These are phyloP conservation scores for Leccinum angustisporum DNA, from an alignment of 1,284 basidiomycete species.

Conservation along the genomic window DNA sequence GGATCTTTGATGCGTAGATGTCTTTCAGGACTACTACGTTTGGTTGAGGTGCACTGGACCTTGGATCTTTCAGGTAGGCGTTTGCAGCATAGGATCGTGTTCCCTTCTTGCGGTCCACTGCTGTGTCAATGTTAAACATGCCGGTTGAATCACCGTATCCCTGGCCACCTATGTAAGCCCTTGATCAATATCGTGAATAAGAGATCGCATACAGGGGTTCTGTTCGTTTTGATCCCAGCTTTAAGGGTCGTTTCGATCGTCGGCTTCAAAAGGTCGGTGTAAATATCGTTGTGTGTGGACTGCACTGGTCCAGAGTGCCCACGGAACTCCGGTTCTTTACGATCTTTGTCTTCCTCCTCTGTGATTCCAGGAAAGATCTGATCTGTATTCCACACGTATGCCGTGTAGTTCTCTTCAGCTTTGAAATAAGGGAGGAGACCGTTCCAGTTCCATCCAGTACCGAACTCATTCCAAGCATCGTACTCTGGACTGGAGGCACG, in stretches of 20 bases:
- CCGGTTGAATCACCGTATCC: conserved; percentile 22
- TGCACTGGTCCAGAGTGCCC: conserved; percentile 13
- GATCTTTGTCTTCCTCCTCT: conserved; percentile 10
- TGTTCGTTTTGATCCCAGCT: conserved; percentile 18
- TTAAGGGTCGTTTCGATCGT: conserved; percentile 15
- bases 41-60: conserved; percentile 11
- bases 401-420: conserved; percentile 13
- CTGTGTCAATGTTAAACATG: conserved; percentile 23
- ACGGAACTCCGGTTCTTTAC: conserved; percentile 14
- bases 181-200: background rate
- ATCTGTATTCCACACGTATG: conserved; percentile 15
- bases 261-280: conserved; percentile 19
- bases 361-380: conserved; percentile 23
- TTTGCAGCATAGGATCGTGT: conserved; percentile 24
- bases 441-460: conserved; percentile 20
- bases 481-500: conserved; percentile 22
- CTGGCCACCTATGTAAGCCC: conserved; percentile 9
- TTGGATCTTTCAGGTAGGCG: conserved; percentile 16
- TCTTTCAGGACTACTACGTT: conserved; percentile 17
- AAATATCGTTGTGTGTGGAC: conserved; percentile 19
- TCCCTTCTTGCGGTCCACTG: conserved; percentile 17
- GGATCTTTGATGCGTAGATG: conserved; percentile 14
- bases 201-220: conserved; percentile 12
- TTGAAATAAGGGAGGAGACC: conserved; percentile 21
- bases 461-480: conserved; percentile 20